phyloP scores from a whole-genome alignment of 352 stramenopile species.

The Pythium coloratum region DNA sequence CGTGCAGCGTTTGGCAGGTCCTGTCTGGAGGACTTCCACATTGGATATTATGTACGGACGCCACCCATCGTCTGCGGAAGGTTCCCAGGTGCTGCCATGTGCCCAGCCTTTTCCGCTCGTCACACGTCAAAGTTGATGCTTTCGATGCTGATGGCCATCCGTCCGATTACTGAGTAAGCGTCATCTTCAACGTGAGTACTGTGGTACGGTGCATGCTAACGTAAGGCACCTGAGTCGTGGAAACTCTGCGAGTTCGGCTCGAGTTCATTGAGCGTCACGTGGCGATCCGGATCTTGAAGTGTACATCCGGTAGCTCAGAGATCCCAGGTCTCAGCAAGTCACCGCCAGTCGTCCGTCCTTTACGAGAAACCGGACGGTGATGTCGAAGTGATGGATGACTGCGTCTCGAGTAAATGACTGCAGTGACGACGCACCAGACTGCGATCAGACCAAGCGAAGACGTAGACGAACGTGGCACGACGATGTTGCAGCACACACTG shows the following conservation, averaged over 20 bases:
- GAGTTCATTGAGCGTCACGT: background rate
- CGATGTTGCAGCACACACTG: background rate
- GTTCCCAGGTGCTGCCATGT: background rate
- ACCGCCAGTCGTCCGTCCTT: background rate
- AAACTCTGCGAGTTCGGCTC: background rate
- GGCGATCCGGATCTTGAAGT: slow-evolving; percentile 3
- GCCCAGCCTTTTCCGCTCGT: slow-evolving; percentile 2
- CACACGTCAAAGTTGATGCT: background rate
- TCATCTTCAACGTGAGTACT: background rate
- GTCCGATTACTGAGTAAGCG: background rate
- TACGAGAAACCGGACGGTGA: background rate
- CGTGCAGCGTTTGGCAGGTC: background rate
- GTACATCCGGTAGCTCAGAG: background rate
- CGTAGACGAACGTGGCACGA: background rate
- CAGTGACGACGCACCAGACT: background rate
- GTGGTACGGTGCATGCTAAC: background rate
- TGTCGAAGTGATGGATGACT: background rate
- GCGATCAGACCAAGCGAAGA: background rate
- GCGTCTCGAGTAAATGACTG: background rate
- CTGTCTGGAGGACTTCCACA: background rate
- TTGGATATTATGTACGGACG: slow-evolving; percentile 3
- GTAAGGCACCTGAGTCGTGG: background rate
- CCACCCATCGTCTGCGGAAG: slow-evolving; percentile 3
- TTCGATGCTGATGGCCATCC: background rate
- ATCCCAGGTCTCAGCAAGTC: slow-evolving; percentile 2